Evolutionary conservation across 495 filamentous ascomycete species (phyloP).

Genomic region (Elasticomyces elasticus): DNA sequence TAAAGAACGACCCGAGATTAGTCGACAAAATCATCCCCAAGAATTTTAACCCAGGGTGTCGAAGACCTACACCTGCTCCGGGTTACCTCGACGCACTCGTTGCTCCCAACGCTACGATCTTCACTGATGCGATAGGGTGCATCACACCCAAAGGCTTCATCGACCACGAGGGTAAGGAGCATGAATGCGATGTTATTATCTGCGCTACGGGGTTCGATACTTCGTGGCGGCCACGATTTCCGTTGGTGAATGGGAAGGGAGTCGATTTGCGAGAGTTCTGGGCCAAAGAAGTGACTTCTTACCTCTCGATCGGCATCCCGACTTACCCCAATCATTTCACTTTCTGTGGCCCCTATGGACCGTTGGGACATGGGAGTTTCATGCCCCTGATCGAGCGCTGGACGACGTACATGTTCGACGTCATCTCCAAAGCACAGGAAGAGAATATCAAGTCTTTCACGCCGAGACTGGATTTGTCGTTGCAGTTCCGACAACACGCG

Average conservation of each 20-base stretch:
- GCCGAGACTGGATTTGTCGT: conserved; percentile 21
- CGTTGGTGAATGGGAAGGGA: conserved; percentile 26
- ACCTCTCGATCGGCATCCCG: conserved; percentile 28
- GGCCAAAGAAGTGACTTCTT: conserved; percentile 26
- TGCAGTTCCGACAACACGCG: conserved; percentile 29
- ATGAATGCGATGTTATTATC: conserved; percentile 33
- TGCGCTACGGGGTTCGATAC: conserved; percentile 36
- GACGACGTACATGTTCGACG: conserved; percentile 32
- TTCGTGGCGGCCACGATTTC: conserved; percentile 32
- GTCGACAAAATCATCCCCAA: conserved; percentile 31
- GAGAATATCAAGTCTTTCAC: conserved; percentile 32
- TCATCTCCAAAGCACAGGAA: conserved; percentile 27
- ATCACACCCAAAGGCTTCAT: conserved; percentile 28
- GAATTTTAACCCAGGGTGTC: conserved; percentile 33
- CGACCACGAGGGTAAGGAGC: conserved; percentile 27
- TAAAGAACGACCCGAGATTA: conserved; percentile 26
- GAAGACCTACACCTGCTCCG: conserved; percentile 30
- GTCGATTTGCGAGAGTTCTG: conserved; percentile 29
- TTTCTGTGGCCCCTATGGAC: conserved; percentile 32
- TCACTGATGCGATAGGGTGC: conserved; percentile 27
- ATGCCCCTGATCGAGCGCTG: conserved; percentile 33
- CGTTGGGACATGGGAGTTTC: conserved; percentile 32
- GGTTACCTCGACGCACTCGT: conserved; percentile 33
- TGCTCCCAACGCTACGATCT: conserved; percentile 27
- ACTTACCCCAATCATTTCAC: conserved; percentile 31